These are phyloP conservation scores for Pontederia crassipes DNA, from an alignment of 176 grass and related monocot species.

Conservation along the genomic window DNA sequence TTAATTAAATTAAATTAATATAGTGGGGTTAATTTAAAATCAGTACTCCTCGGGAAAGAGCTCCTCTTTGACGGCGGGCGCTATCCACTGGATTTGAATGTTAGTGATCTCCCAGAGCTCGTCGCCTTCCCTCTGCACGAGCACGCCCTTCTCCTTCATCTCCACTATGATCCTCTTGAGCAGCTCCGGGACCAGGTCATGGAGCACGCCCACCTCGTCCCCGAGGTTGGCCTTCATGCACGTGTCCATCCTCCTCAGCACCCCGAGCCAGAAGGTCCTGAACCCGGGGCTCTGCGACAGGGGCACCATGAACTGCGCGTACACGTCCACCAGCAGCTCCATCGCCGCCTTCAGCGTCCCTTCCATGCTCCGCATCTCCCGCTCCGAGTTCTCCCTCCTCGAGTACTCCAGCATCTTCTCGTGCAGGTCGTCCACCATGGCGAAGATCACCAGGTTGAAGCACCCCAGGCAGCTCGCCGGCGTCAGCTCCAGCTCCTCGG, in stretches of 20 bases:
- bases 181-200: constrained; percentile 45
- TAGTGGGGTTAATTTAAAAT: too few species aligned
- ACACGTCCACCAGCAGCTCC: constrained; percentile 66
- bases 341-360: constrained; percentile 46
- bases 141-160: constrained; percentile 80
- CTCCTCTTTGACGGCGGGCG: constrained; percentile 68
- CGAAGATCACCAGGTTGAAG: constrained; percentile 86
- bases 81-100: constrained; percentile 94
- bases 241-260: constrained; percentile 80
- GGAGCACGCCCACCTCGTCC: constrained; percentile 38
- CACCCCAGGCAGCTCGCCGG: constrained; percentile 42
- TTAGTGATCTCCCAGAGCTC: constrained; percentile 86
- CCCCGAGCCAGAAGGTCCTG: constrained; percentile 78
- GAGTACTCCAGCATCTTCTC: constrained; percentile 98
- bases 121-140: constrained; percentile 49
- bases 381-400: constrained; percentile 47
- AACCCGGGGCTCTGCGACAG: constrained; percentile 58
- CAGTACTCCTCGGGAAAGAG: constrained; percentile 44
- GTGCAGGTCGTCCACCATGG: constrained; percentile 82
- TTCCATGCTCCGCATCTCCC: constrained; percentile 79
- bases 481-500: constrained; percentile 45
- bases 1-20: too few species aligned
- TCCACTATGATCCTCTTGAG: constrained; percentile 75
- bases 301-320: constrained; percentile 35
- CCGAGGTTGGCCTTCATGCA: constrained; percentile 72